Percentiles rank a stretch among this genome's conserved stretches.
Conservation (phyloP, 169 alveolate species). For the Plasmodium billcollinsi region DNA sequence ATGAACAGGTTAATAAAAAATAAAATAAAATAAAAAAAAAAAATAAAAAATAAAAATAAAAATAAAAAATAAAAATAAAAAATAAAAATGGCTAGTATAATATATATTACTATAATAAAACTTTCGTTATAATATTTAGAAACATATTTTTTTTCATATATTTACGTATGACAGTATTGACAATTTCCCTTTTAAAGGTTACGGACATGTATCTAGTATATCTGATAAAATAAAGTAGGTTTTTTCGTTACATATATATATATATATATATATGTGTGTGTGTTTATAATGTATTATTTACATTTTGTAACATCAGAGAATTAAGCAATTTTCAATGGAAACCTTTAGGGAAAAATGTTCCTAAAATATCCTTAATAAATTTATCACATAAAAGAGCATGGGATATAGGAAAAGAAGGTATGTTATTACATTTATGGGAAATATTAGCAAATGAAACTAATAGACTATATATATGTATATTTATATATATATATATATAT, state of each 20-base stretch:
- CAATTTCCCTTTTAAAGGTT: slow-evolving; percentile 46
- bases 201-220: slow-evolving; percentile 10
- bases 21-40: slow-evolving; percentile 5
- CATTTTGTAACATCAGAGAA: slow-evolving; percentile 6
- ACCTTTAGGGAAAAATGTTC: slow-evolving; percentile 59
- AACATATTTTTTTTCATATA: no score
- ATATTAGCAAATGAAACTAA: neutral
- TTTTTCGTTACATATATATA: neutral
- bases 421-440: neutral
- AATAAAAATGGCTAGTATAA: no score
- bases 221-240: slow-evolving; percentile 39
- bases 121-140: no score
- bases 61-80: neutral
- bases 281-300: neutral
- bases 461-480: neutral
- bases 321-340: slow-evolving; percentile 40
- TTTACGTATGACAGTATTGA: slow-evolving; percentile 20
- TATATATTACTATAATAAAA: no score
- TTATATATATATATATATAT: slow-evolving; percentile 1
- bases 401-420: slow-evolving; percentile 77
- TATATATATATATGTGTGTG: neutral
- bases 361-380: slow-evolving; percentile 45
- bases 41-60: neutral
- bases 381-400: slow-evolving; percentile 65
- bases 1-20: slow-evolving; percentile 70